These are phyloP conservation scores for Fusarium sp. DNA, from an alignment of 2,329 filamentous ascomycete genomes.

Conservation along the genomic window DNA sequence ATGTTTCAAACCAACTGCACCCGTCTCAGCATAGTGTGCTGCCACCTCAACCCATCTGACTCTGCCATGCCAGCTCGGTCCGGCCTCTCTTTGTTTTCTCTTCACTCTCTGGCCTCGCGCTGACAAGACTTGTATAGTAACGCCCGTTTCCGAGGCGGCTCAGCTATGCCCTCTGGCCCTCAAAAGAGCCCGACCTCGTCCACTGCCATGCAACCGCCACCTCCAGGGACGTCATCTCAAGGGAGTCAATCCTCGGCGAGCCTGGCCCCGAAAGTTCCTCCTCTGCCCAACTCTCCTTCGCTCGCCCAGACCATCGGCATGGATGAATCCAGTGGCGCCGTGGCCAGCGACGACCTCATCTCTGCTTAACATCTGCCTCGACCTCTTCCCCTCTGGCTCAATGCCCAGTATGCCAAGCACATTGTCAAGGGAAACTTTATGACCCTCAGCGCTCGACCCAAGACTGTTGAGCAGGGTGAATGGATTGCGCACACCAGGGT, in stretches of 20 bases:
- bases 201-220: slow-evolving; percentile 61
- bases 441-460: slow-evolving; percentile 93
- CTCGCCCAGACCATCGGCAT: slow-evolving; percentile 76
- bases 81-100: slow-evolving; percentile 13
- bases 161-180: slow-evolving; percentile 62
- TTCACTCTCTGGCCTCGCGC: slow-evolving; percentile 11
- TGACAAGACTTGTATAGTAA: slow-evolving; percentile 57
- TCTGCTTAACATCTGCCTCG: slow-evolving; percentile 73
- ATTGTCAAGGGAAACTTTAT: slow-evolving; percentile 98
- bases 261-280: slow-evolving; percentile 69
- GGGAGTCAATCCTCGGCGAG: slow-evolving; percentile 64
- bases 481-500: slow-evolving; percentile 98
- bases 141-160: slow-evolving; percentile 69
- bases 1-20: slow-evolving; percentile 36
- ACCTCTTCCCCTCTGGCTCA: slow-evolving; percentile 76
- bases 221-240: slow-evolving; percentile 60
- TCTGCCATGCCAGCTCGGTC: slow-evolving; percentile 17
- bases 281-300: slow-evolving; percentile 72
- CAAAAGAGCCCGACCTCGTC: slow-evolving; percentile 65
- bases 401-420: slow-evolving; percentile 80
- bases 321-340: slow-evolving; percentile 67
- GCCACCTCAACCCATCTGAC: slow-evolving; percentile 19
- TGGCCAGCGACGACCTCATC: slow-evolving; percentile 66
- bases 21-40: slow-evolving; percentile 41
- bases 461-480: slow-evolving; percentile 93